Evolutionary conservation across 768 basidiomycete genomes (phyloP).

Genomic region (Macrolepiota albuminosa): DNA sequence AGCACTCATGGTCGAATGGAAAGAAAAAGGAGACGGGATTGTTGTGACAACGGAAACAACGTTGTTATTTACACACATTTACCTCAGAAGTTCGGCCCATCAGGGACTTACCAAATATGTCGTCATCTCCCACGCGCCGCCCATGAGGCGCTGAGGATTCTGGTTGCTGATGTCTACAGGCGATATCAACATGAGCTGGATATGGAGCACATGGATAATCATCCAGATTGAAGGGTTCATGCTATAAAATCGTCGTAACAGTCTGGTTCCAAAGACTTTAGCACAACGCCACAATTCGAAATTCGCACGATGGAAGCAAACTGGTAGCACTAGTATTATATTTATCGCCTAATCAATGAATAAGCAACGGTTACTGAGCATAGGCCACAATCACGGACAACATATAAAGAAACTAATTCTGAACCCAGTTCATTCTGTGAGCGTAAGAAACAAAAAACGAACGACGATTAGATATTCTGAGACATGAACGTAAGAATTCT

Average conservation of each 20-base stretch:
- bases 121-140: constrained; percentile 2
- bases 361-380: neutral
- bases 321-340: neutral
- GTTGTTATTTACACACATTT: constrained; percentile 27
- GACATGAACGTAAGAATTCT: constrained; percentile 41
- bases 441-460: neutral
- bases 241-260: neutral
- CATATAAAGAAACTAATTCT: neutral
- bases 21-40: constrained; percentile 7
- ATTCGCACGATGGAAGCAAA: neutral
- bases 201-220: neutral
- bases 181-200: neutral
- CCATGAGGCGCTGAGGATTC: neutral
- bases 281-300: neutral
- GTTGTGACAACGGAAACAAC: constrained; percentile 6
- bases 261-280: neutral
- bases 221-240: neutral
- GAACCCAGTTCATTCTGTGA: neutral
- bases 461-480: constrained; percentile 14
- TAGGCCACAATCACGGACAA: neutral
- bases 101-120: neutral
- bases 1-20: constrained; percentile 50
- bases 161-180: neutral
- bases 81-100: neutral
- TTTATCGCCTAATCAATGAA: neutral